Evolutionary conservation across 2,329 filamentous ascomycete genomes (phyloP).

Genomic region (Chaetothyriales sp.): DNA sequence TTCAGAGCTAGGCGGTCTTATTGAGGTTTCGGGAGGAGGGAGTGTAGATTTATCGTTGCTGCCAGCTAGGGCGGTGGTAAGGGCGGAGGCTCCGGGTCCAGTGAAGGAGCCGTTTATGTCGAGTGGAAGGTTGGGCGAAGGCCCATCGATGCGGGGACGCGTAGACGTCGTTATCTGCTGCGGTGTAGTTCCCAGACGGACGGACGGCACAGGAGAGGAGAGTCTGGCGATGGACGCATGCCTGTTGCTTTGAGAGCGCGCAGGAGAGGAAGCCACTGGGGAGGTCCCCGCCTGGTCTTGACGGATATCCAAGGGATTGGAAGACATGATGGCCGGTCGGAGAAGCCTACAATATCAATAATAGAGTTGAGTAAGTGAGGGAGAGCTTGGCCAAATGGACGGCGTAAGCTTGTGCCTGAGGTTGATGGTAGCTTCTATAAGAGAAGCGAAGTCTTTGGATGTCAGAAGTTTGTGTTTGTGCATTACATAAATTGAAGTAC

Average conservation of each 20-base stretch:
- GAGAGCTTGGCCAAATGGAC: not conserved
- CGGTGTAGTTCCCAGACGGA: constrained; percentile 30
- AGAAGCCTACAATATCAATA: not conserved
- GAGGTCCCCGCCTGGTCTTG: constrained; percentile 5
- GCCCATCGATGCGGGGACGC: constrained; percentile 32
- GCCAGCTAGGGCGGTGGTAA: constrained; percentile 72
- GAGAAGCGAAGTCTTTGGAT: too few species aligned
- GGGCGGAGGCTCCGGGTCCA: constrained; percentile 70
- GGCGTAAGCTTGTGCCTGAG: not conserved
- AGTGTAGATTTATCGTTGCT: constrained; percentile 43
- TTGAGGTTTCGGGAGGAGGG: constrained; percentile 28
- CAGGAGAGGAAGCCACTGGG: not conserved
- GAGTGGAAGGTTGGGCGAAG: constrained; percentile 49
- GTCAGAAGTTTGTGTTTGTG: too few species aligned
- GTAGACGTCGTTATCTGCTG: constrained; percentile 30
- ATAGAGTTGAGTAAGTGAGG: not conserved
- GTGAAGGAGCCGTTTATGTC: constrained; percentile 44
- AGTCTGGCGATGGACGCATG: constrained; percentile 40
- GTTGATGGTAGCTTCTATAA: not conserved
- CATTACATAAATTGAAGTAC: too few species aligned
- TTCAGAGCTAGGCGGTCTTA: constrained; percentile 1
- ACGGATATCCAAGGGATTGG: constrained; percentile 13
- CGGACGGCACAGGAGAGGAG: constrained; percentile 41
- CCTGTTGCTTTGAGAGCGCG: constrained; percentile 28
- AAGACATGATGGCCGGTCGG: constrained; percentile 7